Evolutionary conservation across 2,329 filamentous ascomycete species (phyloP).

Genomic region (Metarhizium anisopliae): DNA sequence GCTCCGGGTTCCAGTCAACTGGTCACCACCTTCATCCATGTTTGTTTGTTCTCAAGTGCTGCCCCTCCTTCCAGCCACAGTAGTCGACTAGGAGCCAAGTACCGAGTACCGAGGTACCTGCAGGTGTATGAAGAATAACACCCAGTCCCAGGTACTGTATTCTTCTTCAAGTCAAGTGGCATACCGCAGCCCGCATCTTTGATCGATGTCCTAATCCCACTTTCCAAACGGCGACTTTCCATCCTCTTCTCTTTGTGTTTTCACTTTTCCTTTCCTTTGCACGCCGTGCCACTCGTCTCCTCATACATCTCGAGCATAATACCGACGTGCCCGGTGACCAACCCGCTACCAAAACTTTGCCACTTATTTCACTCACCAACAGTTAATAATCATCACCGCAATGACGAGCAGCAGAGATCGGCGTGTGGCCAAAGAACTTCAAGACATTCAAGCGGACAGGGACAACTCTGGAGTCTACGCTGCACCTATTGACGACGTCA

Average conservation of each 20-base stretch:
- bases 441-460: constrained; percentile 63
- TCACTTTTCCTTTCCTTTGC: neutral
- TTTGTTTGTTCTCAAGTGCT: no score
- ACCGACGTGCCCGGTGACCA: neutral
- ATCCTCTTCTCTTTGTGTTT: neutral
- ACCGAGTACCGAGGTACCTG: no score
- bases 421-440: constrained; percentile 66
- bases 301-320: neutral
- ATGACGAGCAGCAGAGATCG: constrained; percentile 46
- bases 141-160: no score
- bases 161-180: no score
- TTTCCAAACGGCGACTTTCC: neutral
- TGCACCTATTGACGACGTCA: constrained; percentile 52
- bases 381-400: constrained; percentile 7
- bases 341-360: neutral
- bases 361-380: neutral
- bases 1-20: no score
- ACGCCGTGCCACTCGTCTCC: neutral
- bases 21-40: no score
- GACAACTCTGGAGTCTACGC: constrained; percentile 68
- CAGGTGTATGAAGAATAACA: no score
- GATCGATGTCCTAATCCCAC: neutral
- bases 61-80: no score
- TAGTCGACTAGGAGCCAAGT: no score
- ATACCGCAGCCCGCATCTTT: no score